Evolutionary conservation across 352 stramenopile species (phyloP), one percentile per base, ranked within the genome.

Genomic region (Pythium dissotocum): DNA sequence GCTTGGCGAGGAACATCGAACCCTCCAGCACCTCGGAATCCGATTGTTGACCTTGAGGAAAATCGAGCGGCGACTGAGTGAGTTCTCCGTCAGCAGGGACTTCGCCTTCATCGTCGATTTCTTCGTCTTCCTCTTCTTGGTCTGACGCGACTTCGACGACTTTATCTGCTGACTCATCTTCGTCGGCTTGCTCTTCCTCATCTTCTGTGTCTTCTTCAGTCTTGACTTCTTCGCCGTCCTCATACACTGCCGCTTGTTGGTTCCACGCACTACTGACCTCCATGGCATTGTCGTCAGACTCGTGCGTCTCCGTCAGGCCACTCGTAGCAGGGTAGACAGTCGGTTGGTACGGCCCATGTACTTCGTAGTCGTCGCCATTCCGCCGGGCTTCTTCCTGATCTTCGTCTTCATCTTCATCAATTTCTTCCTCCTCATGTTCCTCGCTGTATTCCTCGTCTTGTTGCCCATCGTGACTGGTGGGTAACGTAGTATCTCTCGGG

Each of bases 111-210:
- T 40, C 40, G 24, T 57, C 30, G 18, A 35, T 30, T n/a, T 21
- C 12, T 13, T 44, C 44, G 10, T 58, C 14, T 12, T 54, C 28
- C 4, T 18, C 24, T 6, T 28, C 38, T 7, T 38, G 16, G 28
- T 56, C 33, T 13, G 35, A 33, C 24, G 13, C 13, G 18, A 26
- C 28, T 42, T 44, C 32, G 28, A 42, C 28, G 13, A 58, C 52
- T 44, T 58, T 21, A 46, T 46, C 54, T 30, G 18, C 46, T 30
- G 46, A 42, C 13, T 48, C 49, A 14, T 67, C 61, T 42, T 36
- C 61, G 35, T 55, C 49, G 49, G 9, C 35, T 32, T n/a, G 9
- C 49, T 35, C 24, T 32, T 21, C 13, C 28, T 57, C 49, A 2
- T 57, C 49, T 38, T 57, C 26, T 24, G 49, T 35, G 10, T 57